Percentiles rank a stretch among this genome's conserved stretches.
phyloP scores from a whole-genome alignment of 352 stramenopile species.

The Phytophthora constricta region DNA sequence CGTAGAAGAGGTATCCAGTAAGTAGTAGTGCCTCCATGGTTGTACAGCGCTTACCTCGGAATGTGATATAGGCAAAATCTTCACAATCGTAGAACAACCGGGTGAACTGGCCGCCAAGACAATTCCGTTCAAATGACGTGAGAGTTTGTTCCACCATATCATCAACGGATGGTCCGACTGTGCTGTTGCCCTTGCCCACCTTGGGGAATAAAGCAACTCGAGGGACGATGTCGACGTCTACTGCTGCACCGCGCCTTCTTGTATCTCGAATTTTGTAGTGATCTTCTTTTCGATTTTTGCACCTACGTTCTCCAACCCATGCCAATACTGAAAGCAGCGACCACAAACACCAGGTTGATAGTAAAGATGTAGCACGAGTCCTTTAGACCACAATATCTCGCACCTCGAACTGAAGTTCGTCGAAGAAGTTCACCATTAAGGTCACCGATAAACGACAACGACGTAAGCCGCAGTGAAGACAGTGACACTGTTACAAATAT shows the following conservation, averaged over 20 bases:
- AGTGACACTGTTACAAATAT: background rate
- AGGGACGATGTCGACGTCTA: background rate
- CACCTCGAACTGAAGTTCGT: background rate
- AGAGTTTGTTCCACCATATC: background rate
- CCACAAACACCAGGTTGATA: background rate
- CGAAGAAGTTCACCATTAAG: background rate
- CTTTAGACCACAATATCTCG: background rate
- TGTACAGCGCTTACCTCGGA: conserved; percentile 13
- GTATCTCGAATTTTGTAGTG: background rate
- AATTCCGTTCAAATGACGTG: conserved; percentile 33
- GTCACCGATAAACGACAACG: background rate
- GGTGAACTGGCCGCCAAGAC: conserved; percentile 24
- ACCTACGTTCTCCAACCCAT: background rate
- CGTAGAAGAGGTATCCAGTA: conserved; percentile 30
- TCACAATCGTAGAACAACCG: conserved; percentile 32
- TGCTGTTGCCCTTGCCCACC: background rate
- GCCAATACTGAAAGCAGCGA: background rate
- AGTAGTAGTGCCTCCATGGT: conserved; percentile 33
- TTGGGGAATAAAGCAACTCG: background rate
- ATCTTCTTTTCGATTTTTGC: background rate
- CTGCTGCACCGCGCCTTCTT: background rate
- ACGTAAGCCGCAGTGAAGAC: background rate
- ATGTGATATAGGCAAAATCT: conserved; percentile 28
- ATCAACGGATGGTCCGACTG: background rate
- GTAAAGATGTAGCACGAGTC: background rate